Percentiles rank a stretch among this genome's conserved stretches.
phyloP scores from a whole-genome alignment of 495 filamentous ascomycete genomes.

The Penicillium samsonianum region DNA sequence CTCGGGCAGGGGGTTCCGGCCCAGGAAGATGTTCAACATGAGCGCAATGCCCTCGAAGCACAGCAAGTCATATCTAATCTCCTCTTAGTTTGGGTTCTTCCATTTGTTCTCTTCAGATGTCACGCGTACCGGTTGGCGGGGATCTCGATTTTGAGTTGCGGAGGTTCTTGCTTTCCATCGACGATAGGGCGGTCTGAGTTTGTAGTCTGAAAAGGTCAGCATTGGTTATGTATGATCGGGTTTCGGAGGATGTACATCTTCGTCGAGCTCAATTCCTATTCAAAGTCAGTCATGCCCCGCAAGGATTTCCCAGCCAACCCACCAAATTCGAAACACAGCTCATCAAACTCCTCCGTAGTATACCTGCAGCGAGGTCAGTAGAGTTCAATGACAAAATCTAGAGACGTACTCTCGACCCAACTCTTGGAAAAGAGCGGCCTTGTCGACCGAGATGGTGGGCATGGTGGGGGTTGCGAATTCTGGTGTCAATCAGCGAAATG shows the following conservation, averaged over 20 bases:
- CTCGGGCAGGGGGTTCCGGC: constrained; percentile 69
- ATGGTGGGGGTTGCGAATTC: constrained; percentile 44
- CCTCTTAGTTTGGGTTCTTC: constrained; percentile 31
- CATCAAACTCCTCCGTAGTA: constrained; percentile 91
- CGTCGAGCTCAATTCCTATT: constrained; percentile 88
- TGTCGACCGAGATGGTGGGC: constrained; percentile 94
- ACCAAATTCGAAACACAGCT: constrained; percentile 98
- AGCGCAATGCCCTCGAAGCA: constrained; percentile 97
- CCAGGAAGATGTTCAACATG: constrained; percentile 93
- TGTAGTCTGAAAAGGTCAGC: constrained; percentile 56
- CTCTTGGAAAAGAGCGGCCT: constrained; percentile 90
- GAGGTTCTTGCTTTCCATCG: constrained; percentile 78
- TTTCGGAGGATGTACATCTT: constrained; percentile 62
- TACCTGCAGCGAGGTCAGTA: constrained; percentile 53
- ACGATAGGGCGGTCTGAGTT: constrained; percentile 70
- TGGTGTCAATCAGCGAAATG: constrained; percentile 5
- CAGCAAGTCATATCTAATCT: constrained; percentile 87
- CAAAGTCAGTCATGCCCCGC: constrained; percentile 42
- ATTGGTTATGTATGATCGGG: background rate
- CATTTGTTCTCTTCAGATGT: background rate
- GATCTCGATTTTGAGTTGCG: constrained; percentile 97
- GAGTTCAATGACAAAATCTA: background rate
- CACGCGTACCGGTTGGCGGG: constrained; percentile 77
- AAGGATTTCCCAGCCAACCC: constrained; percentile 28
- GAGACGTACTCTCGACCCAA: constrained; percentile 78